Evolutionary conservation across 129 eudicot genomes (phyloP).

Genomic region (Centrapalus pauciflorus): DNA sequence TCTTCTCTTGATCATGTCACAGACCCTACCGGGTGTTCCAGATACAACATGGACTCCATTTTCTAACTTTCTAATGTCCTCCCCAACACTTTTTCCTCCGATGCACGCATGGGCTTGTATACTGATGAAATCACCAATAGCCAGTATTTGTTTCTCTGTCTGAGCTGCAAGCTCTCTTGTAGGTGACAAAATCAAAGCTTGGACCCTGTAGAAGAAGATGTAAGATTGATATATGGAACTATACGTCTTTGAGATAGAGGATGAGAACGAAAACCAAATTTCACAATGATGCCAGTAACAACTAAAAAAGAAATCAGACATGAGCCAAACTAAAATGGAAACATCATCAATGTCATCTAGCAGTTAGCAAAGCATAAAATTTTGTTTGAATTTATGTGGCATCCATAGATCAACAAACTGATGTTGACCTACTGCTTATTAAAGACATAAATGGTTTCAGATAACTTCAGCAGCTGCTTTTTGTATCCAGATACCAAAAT

Average conservation of each 20-base stretch:
- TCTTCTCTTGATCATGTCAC: conserved; percentile 97
- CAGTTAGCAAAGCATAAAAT: neutral
- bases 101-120: conserved; percentile 93
- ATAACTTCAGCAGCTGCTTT: neutral
- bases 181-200: conserved; percentile 90
- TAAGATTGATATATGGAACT: neutral
- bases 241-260: neutral
- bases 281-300: neutral
- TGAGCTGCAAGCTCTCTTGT: conserved; percentile 96
- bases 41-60: conserved; percentile 93
- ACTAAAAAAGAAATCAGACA: neutral
- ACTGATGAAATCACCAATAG: conserved; percentile 74
- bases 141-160: conserved; percentile 70
- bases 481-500: neutral
- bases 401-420: neutral
- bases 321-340: neutral
- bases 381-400: neutral
- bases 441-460: neutral
- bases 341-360: neutral
- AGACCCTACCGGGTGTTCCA: conserved; percentile 96
- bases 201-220: conserved; percentile 49
- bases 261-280: neutral
- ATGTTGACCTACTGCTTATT: neutral
- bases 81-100: conserved; percentile 97
- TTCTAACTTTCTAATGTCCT: conserved; percentile 83